Evolutionary conservation across 2,329 filamentous ascomycete species (phyloP), one percentile per base, ranked within the genome.

Genomic region (Furcasterigmium furcatum): DNA sequence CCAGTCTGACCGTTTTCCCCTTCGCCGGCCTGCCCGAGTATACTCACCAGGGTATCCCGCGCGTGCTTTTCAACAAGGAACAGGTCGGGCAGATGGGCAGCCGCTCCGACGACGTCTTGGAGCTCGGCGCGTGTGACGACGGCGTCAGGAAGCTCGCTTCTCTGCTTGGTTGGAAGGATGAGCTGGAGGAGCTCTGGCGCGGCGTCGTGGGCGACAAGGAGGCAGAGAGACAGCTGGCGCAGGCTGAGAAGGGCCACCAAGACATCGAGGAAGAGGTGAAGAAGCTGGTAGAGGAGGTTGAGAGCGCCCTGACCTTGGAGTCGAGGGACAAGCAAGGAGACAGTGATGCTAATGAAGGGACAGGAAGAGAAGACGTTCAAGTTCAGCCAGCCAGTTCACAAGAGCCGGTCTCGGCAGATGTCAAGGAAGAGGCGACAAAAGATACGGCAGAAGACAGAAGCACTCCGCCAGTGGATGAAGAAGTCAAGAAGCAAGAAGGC

Each of bases 1-100:
- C 92, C 0, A 96, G 90, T 58, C 68, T 97, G 48, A 82, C 76
- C 1, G 92, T 97, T 2, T 88, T 91, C 51, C 94, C 94, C 0
- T 99, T 99, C 63, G 90, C 92, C 2, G 82, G 82, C 39, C 70
- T 97, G 41, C 91, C 92, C 0, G 68, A 77, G 13, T 70, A 85
- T 53, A 84, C 82, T 19, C 58, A 63, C 3, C 74, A 83, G 2
- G 73, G 72, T 1, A 79, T 79, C 4, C 94, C 92, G 1, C 79
- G 94, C 9, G 70, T 99, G 3, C 73, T 99, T 18, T 88, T 99
- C 64, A 99, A 99, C 63, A 77, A 85, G 67, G 88, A 96, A 63
- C 72, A 71, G 29, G 94, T 96, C 0, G 92, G 94, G 0, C 80
- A 80, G 18, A 62, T 99, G 29, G 94, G 94, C 1, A 77, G 76